Conservation (phyloP, 169 alveolate genomes). For the Plasmodium cynomolgi region DNA sequence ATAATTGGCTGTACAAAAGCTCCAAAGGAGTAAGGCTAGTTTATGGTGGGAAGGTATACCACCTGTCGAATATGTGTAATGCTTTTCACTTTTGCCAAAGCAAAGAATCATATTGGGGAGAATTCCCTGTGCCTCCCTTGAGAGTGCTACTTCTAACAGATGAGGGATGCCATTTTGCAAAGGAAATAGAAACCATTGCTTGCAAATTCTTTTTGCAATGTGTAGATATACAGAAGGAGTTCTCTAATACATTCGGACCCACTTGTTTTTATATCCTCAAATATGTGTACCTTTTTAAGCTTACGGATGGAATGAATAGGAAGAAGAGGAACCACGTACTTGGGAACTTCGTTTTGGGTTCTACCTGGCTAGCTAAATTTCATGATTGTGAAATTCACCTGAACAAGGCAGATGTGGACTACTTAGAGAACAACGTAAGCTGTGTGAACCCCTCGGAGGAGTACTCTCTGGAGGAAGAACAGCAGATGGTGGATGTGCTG, state of each 20-base stretch:
- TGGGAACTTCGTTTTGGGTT: not conserved
- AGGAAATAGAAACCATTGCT: slow-evolving; percentile 16
- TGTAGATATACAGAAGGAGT: slow-evolving; percentile 32
- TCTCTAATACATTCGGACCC: not conserved
- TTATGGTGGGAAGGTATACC: slow-evolving; percentile 31
- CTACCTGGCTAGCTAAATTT: not conserved
- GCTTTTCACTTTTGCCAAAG: slow-evolving; percentile 28
- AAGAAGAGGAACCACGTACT: not conserved
- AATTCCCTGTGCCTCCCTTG: slow-evolving; percentile 45
- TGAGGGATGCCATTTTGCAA: slow-evolving; percentile 11
- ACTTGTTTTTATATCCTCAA: slow-evolving; percentile 29
- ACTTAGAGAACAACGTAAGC: slow-evolving; percentile 20
- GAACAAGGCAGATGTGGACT: slow-evolving; percentile 30
- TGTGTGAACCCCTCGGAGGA: slow-evolving; percentile 6
- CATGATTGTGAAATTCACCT: not conserved
- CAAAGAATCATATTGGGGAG: not conserved
- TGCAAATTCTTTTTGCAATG: slow-evolving; percentile 17
- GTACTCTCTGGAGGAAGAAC: not conserved
- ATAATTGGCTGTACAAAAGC: slow-evolving; percentile 69
- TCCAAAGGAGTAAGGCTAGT: slow-evolving; percentile 11
- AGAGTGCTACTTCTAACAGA: slow-evolving; percentile 41
- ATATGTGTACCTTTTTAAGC: slow-evolving; percentile 31
- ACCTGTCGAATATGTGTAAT: slow-evolving; percentile 27
- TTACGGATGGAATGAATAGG: not conserved
- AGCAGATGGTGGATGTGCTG: slow-evolving; percentile 5